Conservation (phyloP, 2,329 filamentous ascomycete genomes). For the Aspergillus melleus region DNA sequence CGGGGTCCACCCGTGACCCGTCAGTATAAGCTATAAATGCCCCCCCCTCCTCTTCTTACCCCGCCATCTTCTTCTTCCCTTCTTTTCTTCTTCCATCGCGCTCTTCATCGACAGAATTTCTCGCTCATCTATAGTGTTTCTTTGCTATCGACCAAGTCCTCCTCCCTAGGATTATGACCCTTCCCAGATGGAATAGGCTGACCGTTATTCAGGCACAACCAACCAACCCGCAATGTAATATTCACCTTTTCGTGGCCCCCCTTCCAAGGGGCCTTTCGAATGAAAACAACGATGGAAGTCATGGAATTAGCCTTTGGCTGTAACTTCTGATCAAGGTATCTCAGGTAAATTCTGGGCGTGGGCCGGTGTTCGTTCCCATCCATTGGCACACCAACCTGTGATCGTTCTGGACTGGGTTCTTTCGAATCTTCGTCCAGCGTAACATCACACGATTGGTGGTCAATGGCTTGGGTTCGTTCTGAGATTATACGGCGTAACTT, state of each 20-base stretch:
- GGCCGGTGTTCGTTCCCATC: constrained; percentile 61
- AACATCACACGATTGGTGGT: background rate
- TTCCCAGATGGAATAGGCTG: constrained; percentile 3
- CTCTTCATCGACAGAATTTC: constrained; percentile 7
- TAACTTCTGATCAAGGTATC: constrained; percentile 50
- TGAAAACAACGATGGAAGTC: constrained; percentile 33
- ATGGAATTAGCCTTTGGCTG: constrained; percentile 40
- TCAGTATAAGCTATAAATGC: constrained; percentile 8
- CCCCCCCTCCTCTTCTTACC: constrained; percentile 18
- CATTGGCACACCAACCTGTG: constrained; percentile 8
- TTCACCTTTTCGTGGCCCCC: constrained; percentile 12
- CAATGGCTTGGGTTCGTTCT: constrained; percentile 40
- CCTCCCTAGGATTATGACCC: constrained; percentile 16
- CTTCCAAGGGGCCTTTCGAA: background rate
- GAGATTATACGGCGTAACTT: constrained; percentile 94
- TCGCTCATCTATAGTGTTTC: background rate
- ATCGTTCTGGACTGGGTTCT: constrained; percentile 2
- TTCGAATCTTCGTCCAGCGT: background rate
- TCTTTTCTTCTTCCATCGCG: constrained; percentile 7
- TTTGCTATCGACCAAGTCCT: constrained; percentile 17
- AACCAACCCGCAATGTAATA: constrained; percentile 25
- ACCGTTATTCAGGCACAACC: background rate
- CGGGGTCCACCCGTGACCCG: background rate
- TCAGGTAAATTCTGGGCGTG: constrained; percentile 56
- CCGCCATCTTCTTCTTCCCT: constrained; percentile 9